A percentile compares a stretch with the other conserved stretches of the same genome.
Conservation (phyloP, 306 rosid genomes). For the Rosa rugosa region DNA sequence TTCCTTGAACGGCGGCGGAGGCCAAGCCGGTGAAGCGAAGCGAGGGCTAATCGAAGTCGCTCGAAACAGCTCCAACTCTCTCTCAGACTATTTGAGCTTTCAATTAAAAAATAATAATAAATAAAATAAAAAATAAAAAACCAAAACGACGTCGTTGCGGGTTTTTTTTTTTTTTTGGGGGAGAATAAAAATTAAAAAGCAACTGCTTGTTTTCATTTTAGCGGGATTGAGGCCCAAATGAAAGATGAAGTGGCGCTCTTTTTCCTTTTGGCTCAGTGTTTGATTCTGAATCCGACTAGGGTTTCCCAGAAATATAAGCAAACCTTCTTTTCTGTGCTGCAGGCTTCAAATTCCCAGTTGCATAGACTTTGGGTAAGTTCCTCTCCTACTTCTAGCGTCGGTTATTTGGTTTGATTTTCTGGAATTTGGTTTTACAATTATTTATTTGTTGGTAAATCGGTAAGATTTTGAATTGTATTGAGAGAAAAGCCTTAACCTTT, state of each 20-base stretch:
- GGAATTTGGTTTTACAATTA: background rate
- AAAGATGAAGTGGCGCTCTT: background rate
- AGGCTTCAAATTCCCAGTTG: background rate
- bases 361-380: background rate
- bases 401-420: background rate
- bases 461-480: background rate
- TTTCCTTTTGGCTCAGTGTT: background rate
- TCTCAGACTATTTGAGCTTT: no score
- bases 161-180: accelerated
- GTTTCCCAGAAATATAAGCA: background rate
- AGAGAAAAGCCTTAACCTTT: background rate
- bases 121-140: no score
- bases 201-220: background rate
- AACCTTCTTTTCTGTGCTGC: background rate
- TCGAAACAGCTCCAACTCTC: background rate
- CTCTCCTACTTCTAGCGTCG: background rate
- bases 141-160: background rate
- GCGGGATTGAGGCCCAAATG: background rate
- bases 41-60: background rate
- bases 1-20: background rate
- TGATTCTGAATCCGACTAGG: background rate
- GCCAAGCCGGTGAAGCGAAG: background rate
- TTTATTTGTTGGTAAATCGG: background rate
- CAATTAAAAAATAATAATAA: no score
- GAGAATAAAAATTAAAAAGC: no score